Base-by-base conservation (phyloP, 2,329 filamentous ascomycete genomes). In the Mariannaea elegans region DNA sequence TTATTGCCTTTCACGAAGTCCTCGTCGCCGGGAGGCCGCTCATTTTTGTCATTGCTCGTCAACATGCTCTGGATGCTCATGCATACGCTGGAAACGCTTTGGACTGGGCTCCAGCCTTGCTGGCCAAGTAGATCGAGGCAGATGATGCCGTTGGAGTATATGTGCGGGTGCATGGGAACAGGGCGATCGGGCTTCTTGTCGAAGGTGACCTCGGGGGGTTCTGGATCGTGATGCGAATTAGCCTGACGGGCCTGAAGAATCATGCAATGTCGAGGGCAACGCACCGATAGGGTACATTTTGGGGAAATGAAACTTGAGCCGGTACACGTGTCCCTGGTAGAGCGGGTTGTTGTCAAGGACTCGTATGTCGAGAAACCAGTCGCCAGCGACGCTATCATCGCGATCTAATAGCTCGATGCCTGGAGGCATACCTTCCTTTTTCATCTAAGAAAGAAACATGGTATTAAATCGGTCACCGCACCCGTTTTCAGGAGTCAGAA, bases 21-120 rank as follows among this genome's bases (percentile, higher is more conserved):
- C 56, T 90, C 91, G 72, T 99, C 93, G 4, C 94, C 95, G 0
- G 91, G 90, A 0, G 95, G 95, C 31, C 95, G 84, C 78, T 98
- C 94, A 71, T 94, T 90, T 79, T 94, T 94, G 10, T 87, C 90
- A 76, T 99, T 99, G 62, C 94, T 93, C 1, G 95, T 97, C 72
- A 99, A 79, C 95, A 99, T 99, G 80, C 93, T 97, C 79, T 99
- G 95, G 54, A 99, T 86, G 76, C 93, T 97, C 87, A 99, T 95
- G 81, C 93, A 97, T 23, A 99, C 89, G 72, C 91, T 97, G 81
- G 98, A 94, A 8, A 97, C 95, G 59, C 94, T 97, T 75, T 99
- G 95, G 0, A 99, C 94, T 0, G 95, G 95, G 46, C 91, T 95
- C 95, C 95, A 99, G 56, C 95, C 95, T 64, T 93, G 89, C 9